Conservation (phyloP, 228 moss, liverwort and hornwort genomes). For the Sphagnum fallax region DNA sequence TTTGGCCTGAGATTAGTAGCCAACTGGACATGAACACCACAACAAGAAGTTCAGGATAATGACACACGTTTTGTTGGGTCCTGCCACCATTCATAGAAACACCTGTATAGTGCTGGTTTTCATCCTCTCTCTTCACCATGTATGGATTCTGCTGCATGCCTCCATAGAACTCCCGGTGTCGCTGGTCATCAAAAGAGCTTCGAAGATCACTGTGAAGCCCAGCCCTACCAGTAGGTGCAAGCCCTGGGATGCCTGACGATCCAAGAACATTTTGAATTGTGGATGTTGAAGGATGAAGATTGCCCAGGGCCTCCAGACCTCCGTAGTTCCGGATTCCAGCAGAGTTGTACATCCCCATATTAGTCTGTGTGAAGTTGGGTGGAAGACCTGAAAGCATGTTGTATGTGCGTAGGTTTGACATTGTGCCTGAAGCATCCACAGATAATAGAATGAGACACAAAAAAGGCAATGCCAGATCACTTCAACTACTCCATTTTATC, state of each 20-base stretch:
- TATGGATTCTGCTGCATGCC: constrained; percentile 45
- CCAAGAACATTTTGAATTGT: constrained; percentile 48
- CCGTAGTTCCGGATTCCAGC: constrained; percentile 72
- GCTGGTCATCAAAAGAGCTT: constrained; percentile 42
- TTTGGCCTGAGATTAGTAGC: too few relatives aligned
- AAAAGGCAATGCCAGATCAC: too few relatives aligned
- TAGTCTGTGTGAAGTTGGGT: constrained; percentile 92
- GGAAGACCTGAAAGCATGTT: constrained; percentile 93
- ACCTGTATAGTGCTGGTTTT: too few relatives aligned
- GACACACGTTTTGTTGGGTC: too few relatives aligned
- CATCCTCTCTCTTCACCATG: constrained; percentile 51
- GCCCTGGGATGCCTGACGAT: constrained; percentile 77
- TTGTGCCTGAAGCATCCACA: constrained; percentile 27
- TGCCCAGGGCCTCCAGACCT: constrained; percentile 54
- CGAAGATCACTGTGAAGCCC: constrained; percentile 57
- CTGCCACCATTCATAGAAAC: too few relatives aligned
- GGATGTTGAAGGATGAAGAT: constrained; percentile 43
- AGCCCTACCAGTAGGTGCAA: constrained; percentile 79
- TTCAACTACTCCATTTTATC: too few relatives aligned
- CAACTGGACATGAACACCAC: too few relatives aligned
- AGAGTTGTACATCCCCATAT: constrained; percentile 77
- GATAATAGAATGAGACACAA: too few relatives aligned
- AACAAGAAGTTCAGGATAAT: too few relatives aligned
- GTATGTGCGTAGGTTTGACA: constrained; percentile 78
- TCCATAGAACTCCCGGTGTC: constrained; percentile 62